phyloP scores from a whole-genome alignment of 257 asterid species.

The Mentha longifolia region DNA sequence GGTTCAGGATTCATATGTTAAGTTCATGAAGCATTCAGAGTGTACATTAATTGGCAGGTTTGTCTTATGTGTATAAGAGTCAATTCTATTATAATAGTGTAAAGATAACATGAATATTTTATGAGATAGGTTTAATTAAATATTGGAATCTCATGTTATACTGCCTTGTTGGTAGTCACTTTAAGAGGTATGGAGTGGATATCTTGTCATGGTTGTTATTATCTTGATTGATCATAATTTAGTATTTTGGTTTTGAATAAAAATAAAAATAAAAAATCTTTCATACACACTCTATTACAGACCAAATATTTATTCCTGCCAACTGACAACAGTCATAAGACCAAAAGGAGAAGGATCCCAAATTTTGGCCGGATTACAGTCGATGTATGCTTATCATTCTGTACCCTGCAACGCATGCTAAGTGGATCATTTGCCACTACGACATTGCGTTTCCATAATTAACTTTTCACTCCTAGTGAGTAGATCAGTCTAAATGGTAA shows the following conservation, averaged over 20 bases:
- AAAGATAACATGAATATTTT: not conserved
- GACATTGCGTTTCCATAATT: not conserved
- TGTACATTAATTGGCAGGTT: not conserved
- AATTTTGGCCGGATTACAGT: not conserved
- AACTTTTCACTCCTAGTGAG: not conserved
- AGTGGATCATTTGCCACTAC: slow-evolving; percentile 6
- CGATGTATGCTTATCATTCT: not conserved
- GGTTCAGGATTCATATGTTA: not conserved
- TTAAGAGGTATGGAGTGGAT: not conserved
- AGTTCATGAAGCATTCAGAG: not conserved
- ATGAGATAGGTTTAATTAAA: too few species aligned
- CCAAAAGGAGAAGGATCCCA: not conserved
- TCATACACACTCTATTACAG: not conserved
- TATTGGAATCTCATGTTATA: not conserved
- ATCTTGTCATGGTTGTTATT: not conserved
- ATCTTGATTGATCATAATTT: not conserved
- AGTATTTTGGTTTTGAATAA: too few species aligned
- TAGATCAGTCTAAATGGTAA: not conserved
- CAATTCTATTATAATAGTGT: not conserved
- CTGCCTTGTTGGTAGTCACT: not conserved
- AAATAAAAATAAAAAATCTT: too few species aligned
- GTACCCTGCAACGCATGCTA: not conserved
- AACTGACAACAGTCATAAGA: not conserved
- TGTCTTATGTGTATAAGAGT: not conserved
- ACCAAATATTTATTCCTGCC: not conserved